Evolutionary conservation across 148 eudicot genomes (phyloP).

Genomic region (Dianthus caryophyllus): DNA sequence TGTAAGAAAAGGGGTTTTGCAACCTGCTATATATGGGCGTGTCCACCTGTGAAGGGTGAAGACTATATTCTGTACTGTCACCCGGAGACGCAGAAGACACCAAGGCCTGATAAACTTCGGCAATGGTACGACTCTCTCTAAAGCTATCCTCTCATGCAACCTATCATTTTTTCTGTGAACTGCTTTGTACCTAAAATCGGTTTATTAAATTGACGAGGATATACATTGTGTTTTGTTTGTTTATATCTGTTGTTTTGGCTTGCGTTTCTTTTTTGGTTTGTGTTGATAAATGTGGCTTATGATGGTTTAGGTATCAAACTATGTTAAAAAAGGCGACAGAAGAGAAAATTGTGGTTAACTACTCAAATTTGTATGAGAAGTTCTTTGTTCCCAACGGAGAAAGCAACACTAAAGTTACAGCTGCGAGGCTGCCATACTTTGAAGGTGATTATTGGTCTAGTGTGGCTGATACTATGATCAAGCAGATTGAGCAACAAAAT

Average conservation of each 20-base stretch:
- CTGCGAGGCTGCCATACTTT: slow-evolving; percentile 84
- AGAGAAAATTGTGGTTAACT: slow-evolving; percentile 56
- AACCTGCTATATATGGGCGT: slow-evolving; percentile 91
- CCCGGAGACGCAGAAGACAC: slow-evolving; percentile 77
- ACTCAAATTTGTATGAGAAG: slow-evolving; percentile 57
- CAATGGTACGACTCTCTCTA: slow-evolving; percentile 50
- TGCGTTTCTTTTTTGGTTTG: not conserved
- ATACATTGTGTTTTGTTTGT: not conserved
- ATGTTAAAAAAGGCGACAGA: slow-evolving; percentile 71
- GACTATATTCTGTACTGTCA: slow-evolving; percentile 85
- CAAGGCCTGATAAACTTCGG: slow-evolving; percentile 63
- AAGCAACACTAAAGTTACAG: slow-evolving; percentile 54
- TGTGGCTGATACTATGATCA: slow-evolving; percentile 53
- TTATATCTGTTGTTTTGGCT: not conserved
- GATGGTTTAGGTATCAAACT: slow-evolving; percentile 56
- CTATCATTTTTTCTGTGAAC: not conserved
- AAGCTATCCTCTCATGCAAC: not conserved
- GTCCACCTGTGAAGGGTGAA: slow-evolving; percentile 78
- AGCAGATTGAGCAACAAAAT: slow-evolving; percentile 45
- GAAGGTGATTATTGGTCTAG: slow-evolving; percentile 85
- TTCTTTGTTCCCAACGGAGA: slow-evolving; percentile 58
- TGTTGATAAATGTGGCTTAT: slow-evolving; percentile 13
- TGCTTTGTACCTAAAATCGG: not conserved
- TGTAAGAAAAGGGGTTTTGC: slow-evolving; percentile 88
- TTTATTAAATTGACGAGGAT: not conserved